phyloP scores from a whole-genome alignment of 176 grass and related monocot genomes.

The Eragrostis curvula region DNA sequence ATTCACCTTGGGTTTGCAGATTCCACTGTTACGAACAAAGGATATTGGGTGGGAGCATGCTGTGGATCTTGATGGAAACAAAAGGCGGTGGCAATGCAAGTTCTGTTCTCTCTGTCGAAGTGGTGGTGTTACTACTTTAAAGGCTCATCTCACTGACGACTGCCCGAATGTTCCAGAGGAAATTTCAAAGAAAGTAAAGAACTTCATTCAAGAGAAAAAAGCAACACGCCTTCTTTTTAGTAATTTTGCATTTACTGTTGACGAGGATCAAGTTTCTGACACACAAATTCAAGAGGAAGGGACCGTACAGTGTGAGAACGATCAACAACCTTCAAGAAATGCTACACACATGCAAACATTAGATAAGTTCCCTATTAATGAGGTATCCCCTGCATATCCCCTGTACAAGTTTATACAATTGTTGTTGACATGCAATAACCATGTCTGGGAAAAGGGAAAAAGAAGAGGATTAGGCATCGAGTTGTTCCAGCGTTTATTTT shows the following conservation, averaged over 20 bases:
- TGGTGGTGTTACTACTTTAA: constrained; percentile 67
- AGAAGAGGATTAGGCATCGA: not conserved
- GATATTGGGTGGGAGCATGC: constrained; percentile 67
- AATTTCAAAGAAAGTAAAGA: constrained; percentile 55
- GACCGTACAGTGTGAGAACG: constrained; percentile 19
- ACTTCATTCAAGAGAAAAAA: constrained; percentile 62
- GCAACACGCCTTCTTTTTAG: constrained; percentile 49
- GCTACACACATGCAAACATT: constrained; percentile 30
- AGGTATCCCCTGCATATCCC: constrained; percentile 44
- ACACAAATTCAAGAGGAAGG: constrained; percentile 45
- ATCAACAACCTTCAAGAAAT: constrained; percentile 34
- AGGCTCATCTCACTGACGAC: constrained; percentile 61
- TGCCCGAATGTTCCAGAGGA: constrained; percentile 54
- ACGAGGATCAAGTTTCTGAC: constrained; percentile 28
- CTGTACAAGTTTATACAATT: not conserved
- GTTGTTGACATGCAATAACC: constrained; percentile 1
- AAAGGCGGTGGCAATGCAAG: constrained; percentile 62
- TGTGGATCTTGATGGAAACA: constrained; percentile 65
- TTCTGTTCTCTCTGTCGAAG: constrained; percentile 58
- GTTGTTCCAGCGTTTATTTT: not conserved
- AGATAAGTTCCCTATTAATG: constrained; percentile 11
- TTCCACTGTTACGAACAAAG: constrained; percentile 38
- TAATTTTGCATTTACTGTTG: constrained; percentile 39
- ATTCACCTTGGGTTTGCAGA: constrained; percentile 43
- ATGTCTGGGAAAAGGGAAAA: constrained; percentile 5